Conservation (phyloP, 1,284 basidiomycete genomes). For the Porodaedalea pini region DNA sequence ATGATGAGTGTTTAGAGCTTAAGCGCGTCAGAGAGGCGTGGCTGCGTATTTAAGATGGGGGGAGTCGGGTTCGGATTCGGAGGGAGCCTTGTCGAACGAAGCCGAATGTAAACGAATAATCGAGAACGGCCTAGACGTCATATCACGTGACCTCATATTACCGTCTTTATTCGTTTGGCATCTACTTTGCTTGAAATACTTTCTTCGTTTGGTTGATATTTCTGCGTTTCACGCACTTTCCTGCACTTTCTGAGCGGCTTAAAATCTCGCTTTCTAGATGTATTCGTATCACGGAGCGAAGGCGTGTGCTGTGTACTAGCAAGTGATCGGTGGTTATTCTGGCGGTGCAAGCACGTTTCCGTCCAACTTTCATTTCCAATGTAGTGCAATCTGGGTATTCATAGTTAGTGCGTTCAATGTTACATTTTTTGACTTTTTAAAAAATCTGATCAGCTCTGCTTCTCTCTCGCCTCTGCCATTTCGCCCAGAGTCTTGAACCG, state of each 20-base stretch:
- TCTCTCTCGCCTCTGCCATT: slow-evolving; percentile 29
- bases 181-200: background rate
- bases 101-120: background rate
- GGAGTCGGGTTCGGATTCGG: background rate
- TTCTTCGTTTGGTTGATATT: background rate
- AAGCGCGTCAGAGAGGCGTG: background rate
- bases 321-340: no score
- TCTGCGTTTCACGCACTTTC: no score
- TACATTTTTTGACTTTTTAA: background rate
- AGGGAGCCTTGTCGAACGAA: background rate
- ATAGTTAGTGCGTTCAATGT: no score
- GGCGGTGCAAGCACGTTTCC: no score
- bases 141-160: background rate
- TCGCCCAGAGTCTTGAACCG: slow-evolving; percentile 27
- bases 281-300: no score
- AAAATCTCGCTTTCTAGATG: no score
- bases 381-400: no score
- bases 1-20: background rate
- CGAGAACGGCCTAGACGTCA: slow-evolving; percentile 6
- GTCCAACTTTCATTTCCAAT: no score
- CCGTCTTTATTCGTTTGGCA: background rate
- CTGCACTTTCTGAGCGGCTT: no score
- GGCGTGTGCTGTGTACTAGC: no score
- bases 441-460: background rate
- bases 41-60: background rate